Percentiles rank a stretch among this genome's conserved stretches.
phyloP scores from a whole-genome alignment of 2,329 filamentous ascomycete genomes.

The Neopestalotiopsis clavispora region DNA sequence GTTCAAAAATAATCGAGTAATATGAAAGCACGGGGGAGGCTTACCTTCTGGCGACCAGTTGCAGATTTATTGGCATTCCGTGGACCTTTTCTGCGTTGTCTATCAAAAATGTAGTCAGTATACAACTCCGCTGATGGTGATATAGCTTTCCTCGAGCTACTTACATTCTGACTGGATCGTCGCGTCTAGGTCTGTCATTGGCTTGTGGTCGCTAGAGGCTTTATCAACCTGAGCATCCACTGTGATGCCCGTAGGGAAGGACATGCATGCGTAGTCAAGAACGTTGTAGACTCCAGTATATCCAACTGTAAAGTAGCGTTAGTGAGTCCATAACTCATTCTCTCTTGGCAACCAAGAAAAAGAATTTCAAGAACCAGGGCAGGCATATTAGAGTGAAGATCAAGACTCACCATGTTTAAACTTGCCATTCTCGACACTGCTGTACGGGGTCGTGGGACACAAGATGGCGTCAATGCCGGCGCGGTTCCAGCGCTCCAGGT shows the following conservation, averaged over 20 bases:
- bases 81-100: constrained; percentile 45
- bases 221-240: constrained; percentile 47
- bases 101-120: constrained; percentile 23
- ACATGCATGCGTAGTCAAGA: constrained; percentile 52
- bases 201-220: constrained; percentile 34
- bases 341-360: background rate
- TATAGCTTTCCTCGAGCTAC: constrained; percentile 24
- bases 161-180: constrained; percentile 47
- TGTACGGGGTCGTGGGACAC: constrained; percentile 57
- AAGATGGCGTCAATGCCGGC: constrained; percentile 65
- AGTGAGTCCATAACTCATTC: background rate
- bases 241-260: constrained; percentile 47
- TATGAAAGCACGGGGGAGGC: background rate
- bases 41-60: constrained; percentile 46
- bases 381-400: too few species aligned
- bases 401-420: constrained; percentile 46
- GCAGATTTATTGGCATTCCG: constrained; percentile 48
- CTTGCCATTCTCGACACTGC: constrained; percentile 45
- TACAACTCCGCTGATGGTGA: background rate
- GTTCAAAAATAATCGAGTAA: background rate
- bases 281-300: constrained; percentile 57
- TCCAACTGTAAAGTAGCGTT: constrained; percentile 40
- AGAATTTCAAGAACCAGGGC: background rate
- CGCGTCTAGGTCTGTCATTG: constrained; percentile 43
- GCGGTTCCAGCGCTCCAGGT: constrained; percentile 50